These are phyloP conservation scores for Circinella minor DNA, from an alignment of 371 early-diverging fungal species.

Conservation along the genomic window DNA sequence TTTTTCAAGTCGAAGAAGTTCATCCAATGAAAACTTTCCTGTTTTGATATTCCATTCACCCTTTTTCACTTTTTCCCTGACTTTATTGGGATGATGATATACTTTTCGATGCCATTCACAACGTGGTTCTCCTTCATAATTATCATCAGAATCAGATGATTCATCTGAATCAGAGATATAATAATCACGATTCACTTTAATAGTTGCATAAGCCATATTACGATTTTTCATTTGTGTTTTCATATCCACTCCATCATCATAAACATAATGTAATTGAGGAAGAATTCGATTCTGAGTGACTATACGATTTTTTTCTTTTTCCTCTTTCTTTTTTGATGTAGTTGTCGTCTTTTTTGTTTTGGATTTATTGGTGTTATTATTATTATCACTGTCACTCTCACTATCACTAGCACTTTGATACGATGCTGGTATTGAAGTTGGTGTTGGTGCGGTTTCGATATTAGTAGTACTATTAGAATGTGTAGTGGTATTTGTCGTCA, in stretches of 20 bases:
- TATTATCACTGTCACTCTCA: not conserved
- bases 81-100: not conserved
- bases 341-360: not conserved
- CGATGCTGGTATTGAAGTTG: not conserved
- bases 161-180: conserved; percentile 21
- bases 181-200: conserved; percentile 15
- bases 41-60: conserved; percentile 11
- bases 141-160: conserved; percentile 18
- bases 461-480: not conserved
- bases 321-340: not conserved
- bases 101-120: conserved; percentile 10
- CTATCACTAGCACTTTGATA: not conserved
- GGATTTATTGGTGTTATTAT: not conserved
- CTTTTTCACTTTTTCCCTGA: not conserved
- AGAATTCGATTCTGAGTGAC: not conserved
- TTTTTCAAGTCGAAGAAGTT: conserved; percentile 16
- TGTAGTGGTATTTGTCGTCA: not conserved
- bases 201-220: not conserved
- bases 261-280: not conserved
- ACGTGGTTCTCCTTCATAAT: not conserved
- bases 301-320: not conserved
- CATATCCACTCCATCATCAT: conserved; percentile 3
- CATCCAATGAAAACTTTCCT: not conserved
- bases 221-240: not conserved
- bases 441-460: not conserved